phyloP scores from a whole-genome alignment of 495 filamentous ascomycete species.

The Cercophora sp. region DNA sequence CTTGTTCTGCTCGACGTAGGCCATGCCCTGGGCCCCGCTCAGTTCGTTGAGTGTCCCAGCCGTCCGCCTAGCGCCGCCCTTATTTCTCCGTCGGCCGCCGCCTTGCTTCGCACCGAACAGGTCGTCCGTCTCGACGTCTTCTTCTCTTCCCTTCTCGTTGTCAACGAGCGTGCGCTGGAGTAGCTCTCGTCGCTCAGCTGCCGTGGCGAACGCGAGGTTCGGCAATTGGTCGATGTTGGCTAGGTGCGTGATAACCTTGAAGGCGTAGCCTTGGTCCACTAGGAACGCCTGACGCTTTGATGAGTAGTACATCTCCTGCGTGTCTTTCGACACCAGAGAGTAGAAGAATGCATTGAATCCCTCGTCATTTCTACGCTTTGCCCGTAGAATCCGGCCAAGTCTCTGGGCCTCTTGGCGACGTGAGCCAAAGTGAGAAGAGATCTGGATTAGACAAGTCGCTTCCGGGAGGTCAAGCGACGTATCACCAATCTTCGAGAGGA shows the following conservation, averaged over 20 bases:
- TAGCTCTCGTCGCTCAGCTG: conserved; percentile 80
- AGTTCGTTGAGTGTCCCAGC: conserved; percentile 83
- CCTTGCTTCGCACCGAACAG: conserved; percentile 59
- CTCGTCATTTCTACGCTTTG: conserved; percentile 95
- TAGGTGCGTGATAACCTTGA: conserved; percentile 97
- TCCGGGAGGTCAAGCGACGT: conserved; percentile 96
- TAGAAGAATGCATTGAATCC: conserved; percentile 99
- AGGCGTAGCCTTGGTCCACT: conserved; percentile 97
- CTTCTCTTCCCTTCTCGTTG: conserved; percentile 73
- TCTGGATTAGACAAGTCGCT: conserved; percentile 96
- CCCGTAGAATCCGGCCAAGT: conserved; percentile 88
- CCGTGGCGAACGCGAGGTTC: conserved; percentile 73
- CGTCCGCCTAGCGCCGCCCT: conserved; percentile 60
- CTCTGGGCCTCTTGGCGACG: conserved; percentile 96
- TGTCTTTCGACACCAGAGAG: conserved; percentile 93
- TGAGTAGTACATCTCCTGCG: conserved; percentile 97
- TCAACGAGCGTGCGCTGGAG: conserved; percentile 90
- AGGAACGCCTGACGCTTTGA: conserved; percentile 96
- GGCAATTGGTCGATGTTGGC: conserved; percentile 83
- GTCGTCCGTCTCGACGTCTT: conserved; percentile 77
- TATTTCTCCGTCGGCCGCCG: conserved; percentile 36
- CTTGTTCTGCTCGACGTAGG: conserved; percentile 88
- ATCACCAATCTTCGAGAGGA: conserved; percentile 96
- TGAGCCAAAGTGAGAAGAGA: conserved; percentile 96
- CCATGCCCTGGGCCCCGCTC: conserved; percentile 91